These are phyloP conservation scores for Sordariomycetes sp. DNA, from an alignment of 2,329 filamentous ascomycete species.

Conservation along the genomic window DNA sequence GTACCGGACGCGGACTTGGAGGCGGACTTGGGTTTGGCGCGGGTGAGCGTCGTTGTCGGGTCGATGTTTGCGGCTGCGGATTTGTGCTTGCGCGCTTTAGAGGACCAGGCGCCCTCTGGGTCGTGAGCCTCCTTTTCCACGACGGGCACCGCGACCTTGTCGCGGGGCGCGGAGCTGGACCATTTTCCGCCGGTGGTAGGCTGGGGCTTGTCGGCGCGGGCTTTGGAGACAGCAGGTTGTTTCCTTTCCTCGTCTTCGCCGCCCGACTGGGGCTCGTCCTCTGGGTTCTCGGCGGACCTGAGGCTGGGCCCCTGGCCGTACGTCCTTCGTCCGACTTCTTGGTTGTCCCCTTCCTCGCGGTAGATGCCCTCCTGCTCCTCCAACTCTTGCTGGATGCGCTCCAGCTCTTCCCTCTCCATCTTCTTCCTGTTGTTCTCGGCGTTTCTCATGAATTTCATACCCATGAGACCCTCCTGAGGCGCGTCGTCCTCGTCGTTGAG, in stretches of 20 bases:
- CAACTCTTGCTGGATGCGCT: constrained; percentile 62
- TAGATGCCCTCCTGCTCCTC: constrained; percentile 44
- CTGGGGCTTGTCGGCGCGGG: too few relatives aligned
- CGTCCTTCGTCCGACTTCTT: constrained; percentile 57
- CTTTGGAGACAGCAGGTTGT: too few relatives aligned
- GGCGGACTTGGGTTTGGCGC: too few relatives aligned
- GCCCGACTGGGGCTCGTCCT: constrained; percentile 26
- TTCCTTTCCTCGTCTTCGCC: constrained; percentile 10
- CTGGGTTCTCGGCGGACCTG: constrained; percentile 64
- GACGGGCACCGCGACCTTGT: too few relatives aligned
- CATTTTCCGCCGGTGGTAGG: too few relatives aligned
- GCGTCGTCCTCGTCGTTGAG: constrained; percentile 37
- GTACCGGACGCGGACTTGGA: too few relatives aligned
- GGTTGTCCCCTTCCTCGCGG: constrained; percentile 39
- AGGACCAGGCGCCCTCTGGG: too few relatives aligned
- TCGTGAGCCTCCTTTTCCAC: too few relatives aligned
- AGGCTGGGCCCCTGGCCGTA: constrained; percentile 48
- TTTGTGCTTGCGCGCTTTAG: too few relatives aligned
- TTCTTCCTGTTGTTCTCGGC: constrained; percentile 71
- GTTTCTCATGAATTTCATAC: constrained; percentile 91
- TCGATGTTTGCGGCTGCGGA: too few relatives aligned
- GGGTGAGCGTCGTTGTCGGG: too few relatives aligned
- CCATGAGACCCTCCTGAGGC: constrained; percentile 59
- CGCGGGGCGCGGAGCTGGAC: too few relatives aligned
- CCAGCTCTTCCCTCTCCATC: constrained; percentile 70